These are phyloP conservation scores for Amoeboaphelidium protococcarum DNA, from an alignment of 371 early-diverging fungal species.

Conservation along the genomic window DNA sequence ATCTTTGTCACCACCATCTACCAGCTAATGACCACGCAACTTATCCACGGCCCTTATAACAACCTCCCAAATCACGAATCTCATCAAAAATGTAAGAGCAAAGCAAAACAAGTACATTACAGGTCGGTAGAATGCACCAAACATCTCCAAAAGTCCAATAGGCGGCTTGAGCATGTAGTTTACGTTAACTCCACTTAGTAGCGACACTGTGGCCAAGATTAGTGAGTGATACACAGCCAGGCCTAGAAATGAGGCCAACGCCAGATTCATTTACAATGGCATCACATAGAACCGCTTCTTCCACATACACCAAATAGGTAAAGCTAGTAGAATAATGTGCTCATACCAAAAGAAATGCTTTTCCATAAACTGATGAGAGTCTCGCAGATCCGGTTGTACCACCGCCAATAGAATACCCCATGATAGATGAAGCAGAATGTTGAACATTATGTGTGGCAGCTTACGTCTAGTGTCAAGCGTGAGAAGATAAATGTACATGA, in stretches of 20 bases:
- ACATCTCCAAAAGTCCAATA: slow-evolving; percentile 7
- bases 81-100: slow-evolving; percentile 8
- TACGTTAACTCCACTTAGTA: not conserved
- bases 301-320: not conserved
- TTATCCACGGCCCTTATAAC: slow-evolving; percentile 6
- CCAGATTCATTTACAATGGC: not conserved
- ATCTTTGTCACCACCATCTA: too few relatives aligned
- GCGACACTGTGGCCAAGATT: not conserved
- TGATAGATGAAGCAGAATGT: not conserved
- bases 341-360: not conserved
- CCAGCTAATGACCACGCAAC: not conserved
- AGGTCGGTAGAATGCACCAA: slow-evolving; percentile 13
- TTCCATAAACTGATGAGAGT: not conserved
- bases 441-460: not conserved
- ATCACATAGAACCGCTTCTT: not conserved
- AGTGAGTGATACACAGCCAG: not conserved
- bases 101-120: slow-evolving; percentile 14
- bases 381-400: not conserved
- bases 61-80: slow-evolving; percentile 10
- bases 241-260: not conserved
- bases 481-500: not conserved
- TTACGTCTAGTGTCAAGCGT: too few relatives aligned
- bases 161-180: not conserved
- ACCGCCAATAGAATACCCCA: not conserved
- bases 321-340: not conserved